Percentiles rank a stretch among this genome's conserved stretches.
Evolutionary conservation across 163 green algal species (phyloP).

Genomic region (Scenedesmus sp.): DNA sequence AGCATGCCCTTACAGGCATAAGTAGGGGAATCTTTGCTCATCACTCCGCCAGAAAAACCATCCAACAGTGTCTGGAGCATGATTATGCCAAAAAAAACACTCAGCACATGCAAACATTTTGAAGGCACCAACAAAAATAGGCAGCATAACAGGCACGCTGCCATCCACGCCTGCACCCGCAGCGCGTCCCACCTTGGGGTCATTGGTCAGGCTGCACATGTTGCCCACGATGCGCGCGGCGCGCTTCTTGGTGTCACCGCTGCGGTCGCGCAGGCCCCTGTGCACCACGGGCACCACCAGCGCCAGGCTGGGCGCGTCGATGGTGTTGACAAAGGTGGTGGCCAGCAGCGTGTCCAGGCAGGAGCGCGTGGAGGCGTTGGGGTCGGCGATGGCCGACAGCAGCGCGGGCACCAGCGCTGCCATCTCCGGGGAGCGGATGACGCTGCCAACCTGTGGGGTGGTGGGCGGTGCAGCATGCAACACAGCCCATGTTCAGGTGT

Average conservation of each 20-base stretch:
- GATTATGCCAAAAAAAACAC: not conserved
- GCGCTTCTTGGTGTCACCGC: conserved; percentile 94
- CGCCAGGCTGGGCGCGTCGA: conserved; percentile 94
- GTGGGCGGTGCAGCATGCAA: not conserved
- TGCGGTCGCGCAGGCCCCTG: conserved; percentile 88
- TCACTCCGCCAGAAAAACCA: not conserved
- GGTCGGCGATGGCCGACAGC: conserved; percentile 90
- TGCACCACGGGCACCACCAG: conserved; percentile 96
- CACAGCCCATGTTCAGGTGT: not conserved
- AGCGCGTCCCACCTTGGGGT: conserved; percentile 72
- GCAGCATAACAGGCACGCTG: not conserved
- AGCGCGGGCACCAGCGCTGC: conserved; percentile 84
- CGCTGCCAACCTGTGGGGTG: conserved; percentile 84
- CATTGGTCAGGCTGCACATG: conserved; percentile 93
- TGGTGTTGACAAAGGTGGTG: conserved; percentile 97
- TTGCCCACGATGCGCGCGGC: conserved; percentile 95
- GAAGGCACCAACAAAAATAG: not conserved
- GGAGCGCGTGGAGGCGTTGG: conserved; percentile 78
- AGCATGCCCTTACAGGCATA: not conserved
- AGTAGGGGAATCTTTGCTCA: conserved; percentile 25
- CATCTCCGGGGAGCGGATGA: conserved; percentile 97
- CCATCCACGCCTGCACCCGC: not conserved
- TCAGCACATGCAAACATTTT: not conserved
- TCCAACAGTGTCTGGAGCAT: not conserved
- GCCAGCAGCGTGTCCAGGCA: conserved; percentile 92